Base-by-base conservation (phyloP, 2,329 filamentous ascomycete genomes). In the Alternaria infectoria region DNA sequence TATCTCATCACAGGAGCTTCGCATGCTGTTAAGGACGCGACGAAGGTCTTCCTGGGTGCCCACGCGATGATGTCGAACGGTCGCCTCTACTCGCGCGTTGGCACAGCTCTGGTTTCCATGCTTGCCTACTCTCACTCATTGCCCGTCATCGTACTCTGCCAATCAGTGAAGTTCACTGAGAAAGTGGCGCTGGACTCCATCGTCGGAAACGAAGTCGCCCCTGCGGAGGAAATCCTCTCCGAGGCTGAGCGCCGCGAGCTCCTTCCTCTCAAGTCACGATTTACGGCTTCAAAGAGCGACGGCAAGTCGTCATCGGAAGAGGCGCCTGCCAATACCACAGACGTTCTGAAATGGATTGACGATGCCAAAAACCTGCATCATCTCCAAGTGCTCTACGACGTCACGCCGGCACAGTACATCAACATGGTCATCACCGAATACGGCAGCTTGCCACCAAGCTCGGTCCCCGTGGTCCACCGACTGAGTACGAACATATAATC, bases 11-110 rank as follows among this genome's bases (percentile, higher is more conserved):
- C 92, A 64, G 93, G 90, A 13, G 85, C 97, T 59, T 89, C 89
- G 54, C 89, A 92, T 69, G 90, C 91, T 47, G 87, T 97, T 56
- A 88, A 89, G 66, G 85, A 89, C 36, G 89, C 88, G 1, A 91
- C 90, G 7, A 89, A 90, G 71, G 89, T 96, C 10, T 87, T 98
- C 55, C 85, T 99, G 2, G 94, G 93, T 12, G 77, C 94, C 5
- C 94, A 97, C 77, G 92, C 93, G 43, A 96, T 99, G 89, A 96
- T 97, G 82, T 94, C 92, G 70, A 98, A 98, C 80, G 96, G 96
- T 8, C 88, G 92, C 32, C 86, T 99, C 71, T 97, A 96, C 80
- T 95, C 92, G 5, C 89, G 93, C 19, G 89, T 93, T 10, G 96
- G 96, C 64, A 97, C 94, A 4, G 93, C 92, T 23, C 88, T 96